Conservation (phyloP, 2,329 filamentous ascomycete species). For the Ilyonectria robusta region DNA sequence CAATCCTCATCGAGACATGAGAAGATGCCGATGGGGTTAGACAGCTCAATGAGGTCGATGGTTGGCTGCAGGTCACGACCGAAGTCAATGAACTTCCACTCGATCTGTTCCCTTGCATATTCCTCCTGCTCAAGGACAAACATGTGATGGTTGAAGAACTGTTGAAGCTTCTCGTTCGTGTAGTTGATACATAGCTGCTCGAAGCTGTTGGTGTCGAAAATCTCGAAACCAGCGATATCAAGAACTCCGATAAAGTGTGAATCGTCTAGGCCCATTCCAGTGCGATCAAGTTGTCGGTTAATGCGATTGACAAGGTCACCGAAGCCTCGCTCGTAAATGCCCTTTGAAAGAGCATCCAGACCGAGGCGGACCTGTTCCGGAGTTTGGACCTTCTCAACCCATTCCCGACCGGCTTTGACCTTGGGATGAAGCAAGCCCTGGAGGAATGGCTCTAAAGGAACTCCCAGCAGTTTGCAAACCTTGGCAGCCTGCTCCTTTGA, state of each 20-base stretch:
- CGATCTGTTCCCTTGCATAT: constrained; percentile 96
- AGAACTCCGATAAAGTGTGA: constrained; percentile 97
- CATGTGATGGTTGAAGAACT: constrained; percentile 99
- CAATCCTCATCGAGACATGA: constrained; percentile 98
- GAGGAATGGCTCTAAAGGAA: constrained; percentile 86
- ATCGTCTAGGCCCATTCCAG: constrained; percentile 86
- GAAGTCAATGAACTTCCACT: constrained; percentile 99
- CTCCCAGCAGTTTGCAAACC: constrained; percentile 87
- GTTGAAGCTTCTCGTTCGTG: constrained; percentile 98
- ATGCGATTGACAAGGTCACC: constrained; percentile 93
- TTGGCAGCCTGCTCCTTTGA: constrained; percentile 81
- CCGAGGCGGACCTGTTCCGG: constrained; percentile 94
- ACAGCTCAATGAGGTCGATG: constrained; percentile 95
- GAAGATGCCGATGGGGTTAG: constrained; percentile 98
- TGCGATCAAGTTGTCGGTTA: constrained; percentile 92
- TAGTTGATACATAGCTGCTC: constrained; percentile 99
- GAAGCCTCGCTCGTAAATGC: constrained; percentile 97
- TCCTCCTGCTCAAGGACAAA: constrained; percentile 99
- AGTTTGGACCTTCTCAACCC: constrained; percentile 98
- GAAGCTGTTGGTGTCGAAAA: constrained; percentile 98
- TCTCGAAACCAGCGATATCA: constrained; percentile 99
- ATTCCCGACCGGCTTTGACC: constrained; percentile 96
- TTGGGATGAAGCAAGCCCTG: constrained; percentile 91
- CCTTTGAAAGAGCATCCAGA: constrained; percentile 93
- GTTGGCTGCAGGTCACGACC: constrained; percentile 97